Conservation (phyloP, 371 early-diverging fungal species). For the Mortierella polycephala region DNA sequence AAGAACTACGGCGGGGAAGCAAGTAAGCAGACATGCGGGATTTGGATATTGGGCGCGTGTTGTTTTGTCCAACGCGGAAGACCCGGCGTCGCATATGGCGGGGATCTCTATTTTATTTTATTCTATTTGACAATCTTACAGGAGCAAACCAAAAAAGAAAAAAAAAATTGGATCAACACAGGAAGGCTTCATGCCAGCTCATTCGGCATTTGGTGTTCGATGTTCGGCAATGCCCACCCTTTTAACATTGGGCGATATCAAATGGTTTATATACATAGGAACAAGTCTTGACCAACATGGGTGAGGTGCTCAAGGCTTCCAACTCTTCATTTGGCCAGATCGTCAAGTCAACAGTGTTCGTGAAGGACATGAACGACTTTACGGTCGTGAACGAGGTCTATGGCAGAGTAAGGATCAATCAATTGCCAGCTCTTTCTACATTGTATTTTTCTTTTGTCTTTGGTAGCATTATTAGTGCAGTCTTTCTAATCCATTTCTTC, state of each 20-base stretch:
- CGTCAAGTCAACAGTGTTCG: conserved; percentile 94
- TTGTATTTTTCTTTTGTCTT: background rate
- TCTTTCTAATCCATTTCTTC: background rate
- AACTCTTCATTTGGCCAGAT: conserved; percentile 82
- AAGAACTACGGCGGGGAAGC: too few relatives aligned
- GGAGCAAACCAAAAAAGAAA: background rate
- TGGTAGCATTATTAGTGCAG: background rate
- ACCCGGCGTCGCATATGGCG: too few relatives aligned
- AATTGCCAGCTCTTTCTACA: background rate
- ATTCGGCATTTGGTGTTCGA: background rate
- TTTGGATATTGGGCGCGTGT: too few relatives aligned
- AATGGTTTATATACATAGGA: conserved; percentile 32
- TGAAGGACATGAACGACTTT: conserved; percentile 91
- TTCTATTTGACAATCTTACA: conserved; percentile 4
- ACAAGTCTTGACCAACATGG: conserved; percentile 84
- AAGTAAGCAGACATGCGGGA: too few relatives aligned
- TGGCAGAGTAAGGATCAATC: conserved; percentile 58
- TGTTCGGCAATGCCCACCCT: background rate
- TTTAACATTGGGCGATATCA: background rate
- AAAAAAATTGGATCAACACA: background rate
- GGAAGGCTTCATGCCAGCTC: background rate
- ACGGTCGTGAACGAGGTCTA: conserved; percentile 89
- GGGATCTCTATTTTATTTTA: background rate
- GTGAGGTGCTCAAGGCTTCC: conserved; percentile 83
- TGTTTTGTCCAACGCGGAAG: too few relatives aligned